phyloP scores from a whole-genome alignment of 225 moss, liverwort and hornwort species.

The Thuidium tamariscinum region DNA sequence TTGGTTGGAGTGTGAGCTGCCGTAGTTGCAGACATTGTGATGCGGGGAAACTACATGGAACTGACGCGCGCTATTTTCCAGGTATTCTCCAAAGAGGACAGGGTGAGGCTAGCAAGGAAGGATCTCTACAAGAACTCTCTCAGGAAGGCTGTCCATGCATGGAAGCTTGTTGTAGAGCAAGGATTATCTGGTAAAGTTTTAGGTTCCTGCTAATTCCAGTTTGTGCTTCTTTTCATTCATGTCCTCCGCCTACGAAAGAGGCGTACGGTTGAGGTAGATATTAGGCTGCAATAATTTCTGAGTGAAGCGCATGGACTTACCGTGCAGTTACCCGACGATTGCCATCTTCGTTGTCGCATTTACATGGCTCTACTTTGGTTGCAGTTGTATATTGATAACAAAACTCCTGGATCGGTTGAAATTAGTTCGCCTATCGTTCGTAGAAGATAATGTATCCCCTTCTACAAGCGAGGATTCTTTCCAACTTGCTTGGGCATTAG shows the following conservation, averaged over 20 bases:
- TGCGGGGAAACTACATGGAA: background rate
- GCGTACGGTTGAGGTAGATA: background rate
- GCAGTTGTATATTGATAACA: background rate
- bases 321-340: background rate
- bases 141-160: slow-evolving; percentile 77
- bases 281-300: background rate
- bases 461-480: background rate
- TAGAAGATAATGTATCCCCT: background rate
- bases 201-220: background rate
- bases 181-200: slow-evolving; percentile 48
- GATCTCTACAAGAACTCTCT: slow-evolving; percentile 65
- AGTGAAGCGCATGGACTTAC: background rate
- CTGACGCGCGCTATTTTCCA: slow-evolving; percentile 5
- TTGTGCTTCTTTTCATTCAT: background rate
- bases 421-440: background rate
- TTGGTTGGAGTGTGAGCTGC: background rate
- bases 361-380: background rate
- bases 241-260: background rate
- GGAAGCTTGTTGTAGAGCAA: slow-evolving; percentile 51
- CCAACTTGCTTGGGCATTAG: background rate
- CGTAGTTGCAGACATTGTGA: background rate
- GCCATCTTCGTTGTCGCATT: background rate
- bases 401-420: background rate
- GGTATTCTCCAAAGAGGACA: slow-evolving; percentile 71
- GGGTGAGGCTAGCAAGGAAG: slow-evolving; percentile 58